Percentiles rank a stretch among this genome's conserved stretches.
Conservation (phyloP, 1,284 basidiomycete species). For the Fomitiporia mediterranea region DNA sequence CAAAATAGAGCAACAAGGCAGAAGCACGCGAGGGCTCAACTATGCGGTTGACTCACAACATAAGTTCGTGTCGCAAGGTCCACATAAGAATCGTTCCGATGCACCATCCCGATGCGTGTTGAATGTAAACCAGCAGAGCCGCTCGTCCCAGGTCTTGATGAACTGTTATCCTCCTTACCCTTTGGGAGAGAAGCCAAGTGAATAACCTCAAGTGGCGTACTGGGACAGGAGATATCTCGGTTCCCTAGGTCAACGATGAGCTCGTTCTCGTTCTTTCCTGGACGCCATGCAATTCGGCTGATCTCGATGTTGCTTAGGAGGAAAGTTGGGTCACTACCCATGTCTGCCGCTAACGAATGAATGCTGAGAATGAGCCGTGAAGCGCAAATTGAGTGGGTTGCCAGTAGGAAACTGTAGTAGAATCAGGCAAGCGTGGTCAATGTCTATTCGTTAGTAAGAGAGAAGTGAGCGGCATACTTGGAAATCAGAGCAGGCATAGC, state of each 20-base stretch:
- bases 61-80: not conserved
- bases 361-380: slow-evolving; percentile 32
- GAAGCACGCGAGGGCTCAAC: no score
- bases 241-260: slow-evolving; percentile 27
- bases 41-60: no score
- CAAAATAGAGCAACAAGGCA: no score
- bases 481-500: slow-evolving; percentile 26
- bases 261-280: slow-evolving; percentile 24
- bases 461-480: slow-evolving; percentile 20
- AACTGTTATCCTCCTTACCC: not conserved
- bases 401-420: slow-evolving; percentile 25
- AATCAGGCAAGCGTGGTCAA: not conserved
- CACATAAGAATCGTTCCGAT: not conserved
- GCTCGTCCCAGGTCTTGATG: no score
- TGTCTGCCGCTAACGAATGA: slow-evolving; percentile 28
- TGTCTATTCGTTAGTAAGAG: not conserved
- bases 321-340: slow-evolving; percentile 27
- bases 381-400: slow-evolving; percentile 27
- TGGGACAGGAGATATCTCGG: not conserved
- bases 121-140: not conserved
- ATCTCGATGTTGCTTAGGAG: slow-evolving; percentile 32
- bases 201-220: slow-evolving; percentile 1
- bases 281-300: slow-evolving; percentile 28
- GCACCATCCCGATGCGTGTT: not conserved
- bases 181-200: slow-evolving; percentile 7